Conservation (phyloP, 176 grass and related monocot genomes). For the Areca catechu region DNA sequence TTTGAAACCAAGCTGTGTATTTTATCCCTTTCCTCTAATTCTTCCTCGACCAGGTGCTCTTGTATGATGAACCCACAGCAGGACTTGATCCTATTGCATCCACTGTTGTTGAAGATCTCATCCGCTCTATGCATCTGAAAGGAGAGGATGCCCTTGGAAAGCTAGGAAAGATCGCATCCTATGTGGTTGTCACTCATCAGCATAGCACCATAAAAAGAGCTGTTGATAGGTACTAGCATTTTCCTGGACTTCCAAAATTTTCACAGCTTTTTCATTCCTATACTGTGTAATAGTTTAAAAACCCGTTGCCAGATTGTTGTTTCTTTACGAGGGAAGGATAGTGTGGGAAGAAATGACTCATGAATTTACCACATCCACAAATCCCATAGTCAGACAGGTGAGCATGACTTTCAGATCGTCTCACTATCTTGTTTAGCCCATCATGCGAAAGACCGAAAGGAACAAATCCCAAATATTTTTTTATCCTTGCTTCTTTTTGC, state of each 20-base stretch:
- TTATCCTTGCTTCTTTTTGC: slow-evolving; percentile 8
- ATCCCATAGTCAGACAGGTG: slow-evolving; percentile 91
- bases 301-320: slow-evolving; percentile 56
- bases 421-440: background rate
- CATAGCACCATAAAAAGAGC: slow-evolving; percentile 96
- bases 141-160: slow-evolving; percentile 56
- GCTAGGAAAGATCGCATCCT: slow-evolving; percentile 73
- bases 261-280: too few species aligned
- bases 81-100: slow-evolving; percentile 96
- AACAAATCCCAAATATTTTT: background rate
- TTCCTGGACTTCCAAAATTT: too few species aligned
- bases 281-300: background rate
- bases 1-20: too few species aligned
- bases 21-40: background rate
- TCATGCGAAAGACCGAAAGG: background rate
- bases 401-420: background rate
- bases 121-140: slow-evolving; percentile 68
- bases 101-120: slow-evolving; percentile 97
- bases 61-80: slow-evolving; percentile 96
- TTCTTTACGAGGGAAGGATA: slow-evolving; percentile 77
- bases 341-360: slow-evolving; percentile 96
- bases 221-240: slow-evolving; percentile 60
- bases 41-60: slow-evolving; percentile 45
- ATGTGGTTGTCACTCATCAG: slow-evolving; percentile 92
- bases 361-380: slow-evolving; percentile 70